Evolutionary conservation across 2,329 filamentous ascomycete genomes (phyloP).

Genomic region (Colletotrichum siamense): DNA sequence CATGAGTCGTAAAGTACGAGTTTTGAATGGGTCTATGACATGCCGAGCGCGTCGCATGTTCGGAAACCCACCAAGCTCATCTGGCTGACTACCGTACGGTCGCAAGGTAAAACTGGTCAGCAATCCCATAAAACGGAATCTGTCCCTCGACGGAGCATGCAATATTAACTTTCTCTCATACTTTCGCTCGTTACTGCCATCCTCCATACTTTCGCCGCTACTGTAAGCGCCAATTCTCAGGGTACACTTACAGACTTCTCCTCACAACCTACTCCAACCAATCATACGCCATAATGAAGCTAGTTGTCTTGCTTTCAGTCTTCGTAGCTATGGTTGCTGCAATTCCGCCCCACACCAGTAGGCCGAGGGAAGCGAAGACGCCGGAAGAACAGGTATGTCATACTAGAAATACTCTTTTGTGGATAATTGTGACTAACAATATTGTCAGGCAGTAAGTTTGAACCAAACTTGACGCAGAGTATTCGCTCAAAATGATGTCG

Average conservation of each 20-base stretch:
- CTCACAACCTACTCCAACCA: neutral
- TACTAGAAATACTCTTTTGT: fast-evolving
- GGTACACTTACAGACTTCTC: neutral
- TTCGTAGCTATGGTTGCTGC: neutral
- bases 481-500: neutral
- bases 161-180: neutral
- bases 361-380: neutral
- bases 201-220: neutral
- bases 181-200: neutral
- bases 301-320: neutral
- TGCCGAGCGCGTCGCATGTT: neutral
- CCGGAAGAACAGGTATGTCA: neutral
- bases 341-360: neutral
- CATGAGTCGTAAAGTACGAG: neutral
- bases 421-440: neutral
- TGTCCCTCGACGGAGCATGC: neutral
- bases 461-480: neutral
- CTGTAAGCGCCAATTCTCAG: neutral
- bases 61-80: neutral
- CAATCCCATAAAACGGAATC: neutral
- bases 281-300: neutral
- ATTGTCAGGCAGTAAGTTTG: neutral
- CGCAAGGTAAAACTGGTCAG: neutral
- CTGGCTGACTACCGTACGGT: neutral
- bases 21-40: neutral